Base-by-base conservation (phyloP, 768 basidiomycete genomes). In the Steccherinum ochraceum region DNA sequence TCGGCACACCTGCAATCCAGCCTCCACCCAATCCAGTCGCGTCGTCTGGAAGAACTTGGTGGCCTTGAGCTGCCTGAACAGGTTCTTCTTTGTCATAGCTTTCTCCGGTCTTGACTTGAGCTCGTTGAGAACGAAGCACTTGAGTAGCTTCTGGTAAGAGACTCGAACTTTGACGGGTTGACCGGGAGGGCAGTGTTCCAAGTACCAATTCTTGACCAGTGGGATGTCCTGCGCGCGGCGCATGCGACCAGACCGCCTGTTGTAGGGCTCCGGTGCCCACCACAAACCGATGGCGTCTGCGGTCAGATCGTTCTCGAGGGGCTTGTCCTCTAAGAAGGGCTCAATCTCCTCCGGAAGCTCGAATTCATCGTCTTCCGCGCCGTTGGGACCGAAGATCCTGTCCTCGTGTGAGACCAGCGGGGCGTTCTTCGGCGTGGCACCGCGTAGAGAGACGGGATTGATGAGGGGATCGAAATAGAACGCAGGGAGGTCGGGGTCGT, bases 1-100 rank as follows among this genome's bases (percentile, higher is more conserved):
- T 57, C 96, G 76, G 73, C 95, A 98, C 48, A 99, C 95, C 69
- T 99, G 96, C 54, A 99, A 71, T 58, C 96, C 96, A 2, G 95
- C 96, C 68, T 99, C 96, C 30, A 99, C 95, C 96, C 96, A 99
- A 68, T 99, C 96, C 58, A 99, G 71, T 57, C 80, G 91, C 3
- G 96, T 99, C 12, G 90, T 92, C 75, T 98, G 96, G 84, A 99
- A 99, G 72, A 99, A 99, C 70, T 98, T 98, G 52, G 96, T 99
- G n/a, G 90, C 86, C 70, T 97, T 98, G 51, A 93, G 75, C 64
- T 93, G 90, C 41, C 92, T 79, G 80, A 99, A 98, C 46, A 98
- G 65, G 63, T 94, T 96, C 73, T 95, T 93, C 82, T 95, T 98
- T 56, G 90, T 87, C 89, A 96, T 95, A 5, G 96, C 87, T 69